phyloP scores from a whole-genome alignment of 1,139 yeast species.

The Trichomonascaceae sp. region DNA sequence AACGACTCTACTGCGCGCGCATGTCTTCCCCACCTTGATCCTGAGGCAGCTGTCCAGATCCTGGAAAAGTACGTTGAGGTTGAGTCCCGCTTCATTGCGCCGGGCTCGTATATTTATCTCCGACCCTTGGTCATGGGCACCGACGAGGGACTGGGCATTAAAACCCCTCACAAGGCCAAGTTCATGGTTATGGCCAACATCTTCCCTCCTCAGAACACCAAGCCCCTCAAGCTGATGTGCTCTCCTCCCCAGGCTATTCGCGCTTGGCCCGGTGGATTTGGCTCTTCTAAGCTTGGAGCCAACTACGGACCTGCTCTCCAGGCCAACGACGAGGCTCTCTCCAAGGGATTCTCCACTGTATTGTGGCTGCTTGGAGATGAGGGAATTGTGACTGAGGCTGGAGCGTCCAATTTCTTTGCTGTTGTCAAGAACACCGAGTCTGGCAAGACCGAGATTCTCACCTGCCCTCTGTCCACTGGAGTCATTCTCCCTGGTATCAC shows the following conservation, averaged over 20 bases:
- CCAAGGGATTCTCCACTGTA: constrained; percentile 31
- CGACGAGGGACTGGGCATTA: constrained; percentile 29
- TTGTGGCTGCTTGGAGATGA: constrained; percentile 33
- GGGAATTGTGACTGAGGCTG: constrained; percentile 33
- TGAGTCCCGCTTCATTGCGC: constrained; percentile 24
- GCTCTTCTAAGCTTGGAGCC: constrained; percentile 34
- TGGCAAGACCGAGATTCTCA: constrained; percentile 29
- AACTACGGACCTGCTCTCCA: constrained; percentile 34
- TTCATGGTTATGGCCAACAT: constrained; percentile 29
- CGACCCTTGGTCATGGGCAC: constrained; percentile 24
- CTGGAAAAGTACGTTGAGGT: constrained; percentile 27
- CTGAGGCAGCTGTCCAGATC: constrained; percentile 28
- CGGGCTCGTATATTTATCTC: constrained; percentile 21
- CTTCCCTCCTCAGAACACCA: constrained; percentile 19
- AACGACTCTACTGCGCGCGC: constrained; percentile 30
- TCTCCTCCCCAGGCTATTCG: constrained; percentile 28
- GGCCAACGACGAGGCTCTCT: constrained; percentile 27
- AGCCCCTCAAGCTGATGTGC: constrained; percentile 28
- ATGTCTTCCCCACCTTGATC: constrained; percentile 30
- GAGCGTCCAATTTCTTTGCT: constrained; percentile 33
- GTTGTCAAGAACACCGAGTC: constrained; percentile 25
- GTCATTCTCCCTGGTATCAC: constrained; percentile 35
- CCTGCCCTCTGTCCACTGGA: constrained; percentile 31
- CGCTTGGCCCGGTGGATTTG: constrained; percentile 38
- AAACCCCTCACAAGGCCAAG: constrained; percentile 28